Percentiles rank a stretch among this genome's conserved stretches.
phyloP scores from a whole-genome alignment of 202 grass and related monocot genomes.

The Eragrostis tef region DNA sequence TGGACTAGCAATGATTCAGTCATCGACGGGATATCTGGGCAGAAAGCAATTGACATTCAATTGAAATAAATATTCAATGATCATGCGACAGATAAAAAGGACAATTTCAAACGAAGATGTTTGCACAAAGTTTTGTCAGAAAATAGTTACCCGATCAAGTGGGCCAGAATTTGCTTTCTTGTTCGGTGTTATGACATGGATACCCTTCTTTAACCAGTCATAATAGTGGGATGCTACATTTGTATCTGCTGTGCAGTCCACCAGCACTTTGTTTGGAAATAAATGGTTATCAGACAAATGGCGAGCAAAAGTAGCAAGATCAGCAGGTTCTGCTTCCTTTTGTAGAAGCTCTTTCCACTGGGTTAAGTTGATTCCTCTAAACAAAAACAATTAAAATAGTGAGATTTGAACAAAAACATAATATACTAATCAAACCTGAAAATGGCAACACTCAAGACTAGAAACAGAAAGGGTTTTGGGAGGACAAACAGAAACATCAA shows the following conservation, averaged over 20 bases:
- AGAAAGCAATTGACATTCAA: conserved; percentile 7
- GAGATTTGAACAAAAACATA: conserved; percentile 20
- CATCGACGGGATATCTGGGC: not conserved
- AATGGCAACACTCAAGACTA: not conserved
- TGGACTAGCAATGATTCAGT: conserved; percentile 17
- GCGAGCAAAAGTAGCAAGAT: conserved; percentile 67
- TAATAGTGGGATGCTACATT: conserved; percentile 85
- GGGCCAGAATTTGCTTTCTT: conserved; percentile 98
- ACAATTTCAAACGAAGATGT: not conserved
- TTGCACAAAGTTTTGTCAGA: conserved; percentile 25
- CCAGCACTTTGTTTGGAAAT: conserved; percentile 94
- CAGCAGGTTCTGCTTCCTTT: conserved; percentile 62
- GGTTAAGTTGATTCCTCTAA: conserved; percentile 80
- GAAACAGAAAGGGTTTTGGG: conserved; percentile 9
- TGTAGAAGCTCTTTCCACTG: conserved; percentile 71
- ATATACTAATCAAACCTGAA: not conserved
- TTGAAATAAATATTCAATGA: conserved; percentile 23
- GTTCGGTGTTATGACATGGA: conserved; percentile 96
- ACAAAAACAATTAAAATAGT: conserved; percentile 34
- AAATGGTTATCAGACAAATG: conserved; percentile 92
- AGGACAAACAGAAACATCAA: conserved; percentile 3
- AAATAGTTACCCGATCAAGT: conserved; percentile 78
- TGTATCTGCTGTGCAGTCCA: conserved; percentile 97
- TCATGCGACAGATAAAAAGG: not conserved
- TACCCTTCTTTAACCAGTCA: conserved; percentile 88